Evolutionary conservation across 169 alveolate genomes (phyloP), one percentile per base, ranked within the genome.

Genomic region (Cryptosporidium sp.): DNA sequence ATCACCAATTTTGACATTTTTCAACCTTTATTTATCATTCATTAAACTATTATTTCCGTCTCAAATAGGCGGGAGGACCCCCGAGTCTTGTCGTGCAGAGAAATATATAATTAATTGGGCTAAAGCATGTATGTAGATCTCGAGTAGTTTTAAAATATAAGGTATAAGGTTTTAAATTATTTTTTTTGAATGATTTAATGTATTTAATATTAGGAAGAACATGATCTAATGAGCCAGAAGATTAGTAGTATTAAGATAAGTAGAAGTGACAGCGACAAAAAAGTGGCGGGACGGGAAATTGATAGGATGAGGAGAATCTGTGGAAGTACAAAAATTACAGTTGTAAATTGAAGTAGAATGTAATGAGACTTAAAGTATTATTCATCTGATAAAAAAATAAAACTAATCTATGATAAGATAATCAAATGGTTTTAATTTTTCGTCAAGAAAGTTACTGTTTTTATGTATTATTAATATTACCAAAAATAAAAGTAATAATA

Each of bases 21-120:
- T 5, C 4, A 23, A 55, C 23, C 0, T n/a, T 55, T n/a, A 23
- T 9, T 23, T 0, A 23, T 55, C 3, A 23, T 26, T 55, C 35
- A 23, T 23, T n/a, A 55, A 21, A n/a, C 37, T 52, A 23, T 5
- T 2, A 55, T 21, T 26, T 65, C 71, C 71, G 71, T 65, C 71
- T 65, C 71, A 65, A 65, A 33, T 16, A 29, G 71, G 71, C 71
- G 71, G 71, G 71, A 37, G 21, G 67, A 55, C 67, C 37, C 0
- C 0, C 8, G n/a, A 35, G 67, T 55, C 67, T 23, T 5, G 67
- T 55, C 67, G n/a, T 55, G 37, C 67, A 8, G 10, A 39, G 8
- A 39, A 39, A 6, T 39, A 39, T 37, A 37, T 33, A 33, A 33
- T 1, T 33, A 33, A 33, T 33, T 33, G 3, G 1, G 39, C 39